These are phyloP conservation scores for Clavispora fructus DNA, from an alignment of 805 yeast genomes.

Conservation along the genomic window DNA sequence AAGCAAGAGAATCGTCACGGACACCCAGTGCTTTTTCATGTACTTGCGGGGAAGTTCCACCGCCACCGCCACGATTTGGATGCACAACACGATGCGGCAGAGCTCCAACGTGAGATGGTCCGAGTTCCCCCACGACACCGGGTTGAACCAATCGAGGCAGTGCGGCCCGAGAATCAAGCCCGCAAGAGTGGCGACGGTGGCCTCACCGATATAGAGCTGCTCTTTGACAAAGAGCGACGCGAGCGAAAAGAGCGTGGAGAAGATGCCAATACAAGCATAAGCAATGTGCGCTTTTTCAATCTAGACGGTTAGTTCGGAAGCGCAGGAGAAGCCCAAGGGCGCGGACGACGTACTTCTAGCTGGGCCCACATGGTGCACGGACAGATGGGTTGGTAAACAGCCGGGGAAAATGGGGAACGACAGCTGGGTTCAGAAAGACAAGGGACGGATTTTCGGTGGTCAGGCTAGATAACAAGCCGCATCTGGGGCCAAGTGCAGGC, in stretches of 20 bases:
- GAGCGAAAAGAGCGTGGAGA: conserved; percentile 73
- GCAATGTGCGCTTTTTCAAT: conserved; percentile 72
- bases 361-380: conserved; percentile 22
- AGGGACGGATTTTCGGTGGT: neutral
- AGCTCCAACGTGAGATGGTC: conserved; percentile 80
- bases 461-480: neutral
- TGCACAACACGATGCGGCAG: conserved; percentile 73
- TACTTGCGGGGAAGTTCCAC: conserved; percentile 89
- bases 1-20: conserved; percentile 66
- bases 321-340: conserved; percentile 1
- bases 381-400: neutral
- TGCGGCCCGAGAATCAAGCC: conserved; percentile 90
- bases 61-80: conserved; percentile 91
- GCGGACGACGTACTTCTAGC: conserved; percentile 26
- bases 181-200: conserved; percentile 78
- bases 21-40: conserved; percentile 77
- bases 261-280: conserved; percentile 82
- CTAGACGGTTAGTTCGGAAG: conserved; percentile 14
- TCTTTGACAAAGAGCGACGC: conserved; percentile 81
- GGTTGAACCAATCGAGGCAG: conserved; percentile 77
- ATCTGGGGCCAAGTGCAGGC: neutral
- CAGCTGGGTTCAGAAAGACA: neutral
- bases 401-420: neutral
- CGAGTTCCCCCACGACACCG: conserved; percentile 78
- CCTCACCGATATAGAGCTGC: conserved; percentile 82